phyloP scores from a whole-genome alignment of 208 protist genomes.

The Wallacemonas rigidus region DNA sequence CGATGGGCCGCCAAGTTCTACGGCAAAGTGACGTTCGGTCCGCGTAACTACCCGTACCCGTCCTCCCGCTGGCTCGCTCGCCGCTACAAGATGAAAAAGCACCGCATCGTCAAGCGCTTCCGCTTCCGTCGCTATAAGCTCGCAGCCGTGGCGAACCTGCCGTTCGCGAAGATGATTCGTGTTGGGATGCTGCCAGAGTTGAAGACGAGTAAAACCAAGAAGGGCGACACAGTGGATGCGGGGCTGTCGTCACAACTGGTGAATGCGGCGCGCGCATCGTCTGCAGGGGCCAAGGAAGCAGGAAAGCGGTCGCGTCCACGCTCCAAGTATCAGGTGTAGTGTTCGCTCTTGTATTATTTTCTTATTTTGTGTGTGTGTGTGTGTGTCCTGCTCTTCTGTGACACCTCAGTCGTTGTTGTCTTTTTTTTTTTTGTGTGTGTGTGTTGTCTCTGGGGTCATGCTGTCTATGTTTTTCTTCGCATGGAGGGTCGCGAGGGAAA shows the following conservation, averaged over 20 bases:
- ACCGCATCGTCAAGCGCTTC: slow-evolving; percentile 86
- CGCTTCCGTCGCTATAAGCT: slow-evolving; percentile 91
- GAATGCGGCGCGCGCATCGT: slow-evolving; percentile 35
- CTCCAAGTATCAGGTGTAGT: slow-evolving; percentile 91
- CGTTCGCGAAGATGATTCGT: slow-evolving; percentile 91
- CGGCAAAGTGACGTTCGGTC: slow-evolving; percentile 83
- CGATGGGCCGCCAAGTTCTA: slow-evolving; percentile 89
- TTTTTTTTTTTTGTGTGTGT: too few species aligned
- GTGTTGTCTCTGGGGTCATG: too few species aligned
- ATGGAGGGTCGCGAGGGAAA: too few species aligned
- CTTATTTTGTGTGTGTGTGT: slow-evolving; percentile 10
- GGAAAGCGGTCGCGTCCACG: slow-evolving; percentile 75
- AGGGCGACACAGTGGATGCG: slow-evolving; percentile 74
- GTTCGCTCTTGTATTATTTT: neutral
- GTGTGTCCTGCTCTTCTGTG: neutral
- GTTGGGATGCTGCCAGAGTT: slow-evolving; percentile 92
- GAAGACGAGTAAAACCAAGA: slow-evolving; percentile 89
- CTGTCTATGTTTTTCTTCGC: too few species aligned
- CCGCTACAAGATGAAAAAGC: slow-evolving; percentile 92
- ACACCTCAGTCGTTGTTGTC: too few species aligned
- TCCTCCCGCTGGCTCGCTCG: slow-evolving; percentile 84
- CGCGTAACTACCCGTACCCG: slow-evolving; percentile 86
- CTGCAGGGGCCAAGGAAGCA: slow-evolving; percentile 49
- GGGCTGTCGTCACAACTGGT: slow-evolving; percentile 75
- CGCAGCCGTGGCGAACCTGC: slow-evolving; percentile 86